These are phyloP conservation scores for Oxytropis ochrocephala DNA, from an alignment of 306 rosid species.

Conservation along the genomic window DNA sequence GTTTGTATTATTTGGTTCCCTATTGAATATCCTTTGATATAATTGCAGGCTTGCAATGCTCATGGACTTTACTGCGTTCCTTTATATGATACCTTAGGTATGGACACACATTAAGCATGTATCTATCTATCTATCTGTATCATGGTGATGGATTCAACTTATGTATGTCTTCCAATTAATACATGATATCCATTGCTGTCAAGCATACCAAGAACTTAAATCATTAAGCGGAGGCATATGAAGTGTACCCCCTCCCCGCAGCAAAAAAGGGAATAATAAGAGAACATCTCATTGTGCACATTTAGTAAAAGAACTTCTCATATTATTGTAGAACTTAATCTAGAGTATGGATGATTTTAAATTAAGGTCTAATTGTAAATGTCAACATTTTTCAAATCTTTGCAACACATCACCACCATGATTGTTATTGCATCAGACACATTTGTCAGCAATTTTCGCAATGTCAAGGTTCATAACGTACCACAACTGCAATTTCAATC, in stretches of 20 bases:
- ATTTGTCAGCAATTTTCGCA: no score
- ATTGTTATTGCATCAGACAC: no score
- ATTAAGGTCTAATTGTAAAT: no score
- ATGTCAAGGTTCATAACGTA: no score
- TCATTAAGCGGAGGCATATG: neutral
- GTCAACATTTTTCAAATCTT: no score
- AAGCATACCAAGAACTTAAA: neutral
- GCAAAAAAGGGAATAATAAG: no score
- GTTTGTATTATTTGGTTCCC: neutral
- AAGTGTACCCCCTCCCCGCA: neutral
- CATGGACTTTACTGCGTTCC: constrained; percentile 92
- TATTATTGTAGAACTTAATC: no score
- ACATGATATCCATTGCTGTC: neutral
- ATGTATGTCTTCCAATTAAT: neutral
- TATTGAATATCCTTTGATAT: neutral
- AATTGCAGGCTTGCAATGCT: constrained; percentile 91
- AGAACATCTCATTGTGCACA: neutral
- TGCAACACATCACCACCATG: no score
- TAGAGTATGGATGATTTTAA: no score
- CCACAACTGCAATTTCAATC: neutral
- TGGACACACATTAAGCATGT: constrained; percentile 23
- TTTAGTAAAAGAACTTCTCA: no score
- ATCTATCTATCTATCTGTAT: neutral
- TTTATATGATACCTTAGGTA: constrained; percentile 84
- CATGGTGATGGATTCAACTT: constrained; percentile 1